Conservation (phyloP, 2,329 filamentous ascomycete species). For the Ciborinia camelliae region DNA sequence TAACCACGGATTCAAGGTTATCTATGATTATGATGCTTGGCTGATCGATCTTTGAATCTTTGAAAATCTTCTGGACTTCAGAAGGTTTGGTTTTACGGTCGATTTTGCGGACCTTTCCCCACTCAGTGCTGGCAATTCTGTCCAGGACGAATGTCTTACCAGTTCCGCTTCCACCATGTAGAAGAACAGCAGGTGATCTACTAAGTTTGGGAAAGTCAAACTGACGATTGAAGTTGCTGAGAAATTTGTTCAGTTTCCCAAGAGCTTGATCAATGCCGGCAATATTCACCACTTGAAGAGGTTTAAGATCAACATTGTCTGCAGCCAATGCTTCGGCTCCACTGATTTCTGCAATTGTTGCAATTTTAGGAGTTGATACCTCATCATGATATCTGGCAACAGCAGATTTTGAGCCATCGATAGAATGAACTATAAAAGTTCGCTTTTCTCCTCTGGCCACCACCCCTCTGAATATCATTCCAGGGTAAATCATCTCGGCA, state of each 20-base stretch:
- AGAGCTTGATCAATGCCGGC: constrained; percentile 67
- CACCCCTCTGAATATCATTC: constrained; percentile 66
- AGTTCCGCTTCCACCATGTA: constrained; percentile 80
- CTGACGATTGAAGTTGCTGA: constrained; percentile 52
- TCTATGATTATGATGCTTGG: constrained; percentile 81
- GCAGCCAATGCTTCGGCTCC: constrained; percentile 12
- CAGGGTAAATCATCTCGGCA: constrained; percentile 66
- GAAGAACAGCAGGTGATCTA: constrained; percentile 41
- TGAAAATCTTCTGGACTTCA: constrained; percentile 64
- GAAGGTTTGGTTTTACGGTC: constrained; percentile 53
- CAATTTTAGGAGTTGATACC: constrained; percentile 32
- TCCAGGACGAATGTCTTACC: constrained; percentile 77
- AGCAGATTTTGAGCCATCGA: constrained; percentile 48
- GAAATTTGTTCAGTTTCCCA: constrained; percentile 61
- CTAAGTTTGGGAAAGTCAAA: constrained; percentile 31
- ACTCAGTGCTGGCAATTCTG: constrained; percentile 62
- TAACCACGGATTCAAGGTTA: constrained; percentile 67
- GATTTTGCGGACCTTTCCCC: constrained; percentile 66
- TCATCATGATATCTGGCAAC: constrained; percentile 31
- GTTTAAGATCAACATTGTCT: constrained; percentile 18
- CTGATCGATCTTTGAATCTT: constrained; percentile 62
- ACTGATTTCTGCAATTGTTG: constrained; percentile 19
- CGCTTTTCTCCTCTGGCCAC: constrained; percentile 54
- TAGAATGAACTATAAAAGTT: constrained; percentile 57
- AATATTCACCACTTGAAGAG: constrained; percentile 52